These are phyloP conservation scores for Suhomyces tanzawaensis DNA, from an alignment of 805 yeast genomes.

Conservation along the genomic window DNA sequence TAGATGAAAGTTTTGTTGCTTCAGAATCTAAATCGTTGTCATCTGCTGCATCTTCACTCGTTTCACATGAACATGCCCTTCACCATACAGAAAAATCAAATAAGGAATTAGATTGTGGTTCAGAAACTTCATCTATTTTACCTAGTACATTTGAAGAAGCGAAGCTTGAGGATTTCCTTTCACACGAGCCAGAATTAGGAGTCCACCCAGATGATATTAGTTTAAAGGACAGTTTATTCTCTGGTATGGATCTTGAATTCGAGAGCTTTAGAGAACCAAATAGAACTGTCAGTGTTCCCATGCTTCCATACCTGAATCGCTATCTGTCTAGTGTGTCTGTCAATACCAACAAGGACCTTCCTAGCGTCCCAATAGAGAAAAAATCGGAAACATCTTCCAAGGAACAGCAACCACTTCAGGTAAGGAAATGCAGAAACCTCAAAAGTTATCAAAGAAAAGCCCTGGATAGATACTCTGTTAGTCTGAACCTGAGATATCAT, in stretches of 20 bases:
- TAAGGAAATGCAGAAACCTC: slow-evolving; percentile 8
- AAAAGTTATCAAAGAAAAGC: slow-evolving; percentile 4
- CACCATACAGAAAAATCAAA: neutral
- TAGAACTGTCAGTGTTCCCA: slow-evolving; percentile 6
- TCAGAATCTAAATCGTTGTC: slow-evolving; percentile 1
- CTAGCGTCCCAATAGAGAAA: neutral
- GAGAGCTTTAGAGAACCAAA: slow-evolving; percentile 1
- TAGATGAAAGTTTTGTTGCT: slow-evolving; percentile 1
- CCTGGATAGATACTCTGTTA: neutral
- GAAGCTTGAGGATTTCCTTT: neutral
- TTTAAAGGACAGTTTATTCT: slow-evolving; percentile 4
- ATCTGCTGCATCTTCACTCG: neutral
- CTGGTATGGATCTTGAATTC: slow-evolving; percentile 4
- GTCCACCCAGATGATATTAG: neutral
- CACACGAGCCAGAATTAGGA: slow-evolving; percentile 1
- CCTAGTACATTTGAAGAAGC: slow-evolving; percentile 1
- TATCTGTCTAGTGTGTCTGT: neutral
- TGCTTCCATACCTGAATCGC: neutral
- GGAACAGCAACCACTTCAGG: neutral
- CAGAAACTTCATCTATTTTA: slow-evolving; percentile 3
- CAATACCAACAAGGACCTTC: slow-evolving; percentile 7
- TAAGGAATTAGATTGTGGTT: neutral
- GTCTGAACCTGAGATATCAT: neutral
- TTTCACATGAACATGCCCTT: neutral
- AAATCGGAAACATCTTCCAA: too few species aligned